A percentile compares a stretch with the other conserved stretches of the same genome.
These are phyloP conservation scores for Multifurca ochricompacta DNA, from an alignment of 768 basidiomycete genomes.

Conservation along the genomic window DNA sequence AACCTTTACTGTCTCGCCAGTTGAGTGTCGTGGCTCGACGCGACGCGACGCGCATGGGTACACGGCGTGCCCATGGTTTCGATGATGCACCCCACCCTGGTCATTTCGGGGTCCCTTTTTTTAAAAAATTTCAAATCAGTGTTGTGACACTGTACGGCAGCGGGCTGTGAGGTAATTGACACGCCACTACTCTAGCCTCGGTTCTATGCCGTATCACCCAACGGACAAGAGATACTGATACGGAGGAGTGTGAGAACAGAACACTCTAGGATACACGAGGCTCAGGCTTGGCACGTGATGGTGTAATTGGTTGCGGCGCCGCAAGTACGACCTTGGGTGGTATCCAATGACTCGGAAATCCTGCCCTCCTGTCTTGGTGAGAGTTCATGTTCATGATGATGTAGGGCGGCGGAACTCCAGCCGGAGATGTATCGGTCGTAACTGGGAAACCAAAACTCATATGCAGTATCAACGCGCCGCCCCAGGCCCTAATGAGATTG, in stretches of 20 bases:
- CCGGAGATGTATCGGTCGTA: background rate
- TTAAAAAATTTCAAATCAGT: background rate
- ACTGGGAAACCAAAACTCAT: background rate
- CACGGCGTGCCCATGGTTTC: background rate
- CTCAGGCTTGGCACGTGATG: background rate
- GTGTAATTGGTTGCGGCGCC: background rate
- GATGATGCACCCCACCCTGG: background rate
- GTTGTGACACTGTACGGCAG: conserved; percentile 3
- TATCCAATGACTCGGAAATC: too few relatives aligned
- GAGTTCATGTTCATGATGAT: background rate
- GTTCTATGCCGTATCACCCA: too few relatives aligned
- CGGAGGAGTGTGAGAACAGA: background rate
- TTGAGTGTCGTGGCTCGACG: background rate
- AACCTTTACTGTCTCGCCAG: background rate
- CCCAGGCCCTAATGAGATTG: background rate
- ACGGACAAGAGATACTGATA: background rate
- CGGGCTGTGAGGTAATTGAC: background rate
- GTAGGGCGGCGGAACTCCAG: background rate
- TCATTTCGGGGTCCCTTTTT: background rate
- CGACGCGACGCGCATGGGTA: background rate
- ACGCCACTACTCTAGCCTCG: background rate
- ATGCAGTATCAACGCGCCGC: background rate
- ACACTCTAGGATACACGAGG: background rate
- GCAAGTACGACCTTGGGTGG: too few relatives aligned
- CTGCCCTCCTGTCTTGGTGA: background rate